Conservation (phyloP, 208 protist genomes). For the Lotmaria passim region DNA sequence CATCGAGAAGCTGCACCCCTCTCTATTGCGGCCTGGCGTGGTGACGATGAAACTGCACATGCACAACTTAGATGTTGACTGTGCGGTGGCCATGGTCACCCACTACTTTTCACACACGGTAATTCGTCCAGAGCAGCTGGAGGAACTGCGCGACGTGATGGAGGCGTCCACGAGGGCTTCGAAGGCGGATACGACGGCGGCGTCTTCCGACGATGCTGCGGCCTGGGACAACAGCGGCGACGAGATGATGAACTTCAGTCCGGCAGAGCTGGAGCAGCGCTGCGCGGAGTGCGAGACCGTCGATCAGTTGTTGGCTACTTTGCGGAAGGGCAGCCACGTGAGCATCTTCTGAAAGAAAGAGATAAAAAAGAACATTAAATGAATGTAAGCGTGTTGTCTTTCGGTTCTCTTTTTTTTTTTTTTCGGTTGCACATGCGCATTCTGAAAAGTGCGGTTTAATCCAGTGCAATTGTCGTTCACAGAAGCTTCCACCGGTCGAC, state of each 20-base stretch:
- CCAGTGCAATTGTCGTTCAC: too few relatives aligned
- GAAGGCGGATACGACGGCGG: conserved; percentile 18
- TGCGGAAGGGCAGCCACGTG: conserved; percentile 58
- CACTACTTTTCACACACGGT: conserved; percentile 74
- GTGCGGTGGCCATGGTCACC: conserved; percentile 73
- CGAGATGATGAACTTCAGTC: conserved; percentile 52
- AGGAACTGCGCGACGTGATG: conserved; percentile 30
- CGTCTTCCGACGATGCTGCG: background rate
- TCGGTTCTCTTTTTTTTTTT: background rate
- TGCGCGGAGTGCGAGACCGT: conserved; percentile 84
- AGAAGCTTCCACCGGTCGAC: too few relatives aligned
- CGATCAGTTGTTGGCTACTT: conserved; percentile 62
- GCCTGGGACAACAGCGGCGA: background rate
- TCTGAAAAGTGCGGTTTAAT: too few relatives aligned
- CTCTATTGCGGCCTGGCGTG: conserved; percentile 87
- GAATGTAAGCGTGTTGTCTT: background rate
- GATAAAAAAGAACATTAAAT: conserved; percentile 8
- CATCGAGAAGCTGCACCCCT: conserved; percentile 85
- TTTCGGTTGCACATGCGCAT: background rate
- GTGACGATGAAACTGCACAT: conserved; percentile 92
- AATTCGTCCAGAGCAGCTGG: conserved; percentile 21
- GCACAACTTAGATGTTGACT: conserved; percentile 73
- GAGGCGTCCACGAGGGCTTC: conserved; percentile 15
- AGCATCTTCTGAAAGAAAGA: conserved; percentile 56
- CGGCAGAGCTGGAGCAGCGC: conserved; percentile 88